Conservation (phyloP, 192 early-diverging fungal species). For the Linnemannia zychae region DNA sequence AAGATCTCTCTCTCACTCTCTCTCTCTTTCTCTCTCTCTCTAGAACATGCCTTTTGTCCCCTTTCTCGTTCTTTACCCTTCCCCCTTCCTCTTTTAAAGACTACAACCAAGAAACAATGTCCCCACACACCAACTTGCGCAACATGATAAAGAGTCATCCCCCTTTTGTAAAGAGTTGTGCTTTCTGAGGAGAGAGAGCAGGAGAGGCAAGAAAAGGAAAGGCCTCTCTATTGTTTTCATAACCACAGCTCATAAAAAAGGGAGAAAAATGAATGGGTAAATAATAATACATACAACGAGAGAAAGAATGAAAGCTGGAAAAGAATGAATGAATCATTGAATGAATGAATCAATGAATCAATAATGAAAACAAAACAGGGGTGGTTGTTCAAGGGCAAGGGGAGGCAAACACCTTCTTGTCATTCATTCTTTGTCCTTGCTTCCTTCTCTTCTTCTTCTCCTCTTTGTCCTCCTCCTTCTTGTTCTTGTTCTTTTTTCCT, state of each 20-base stretch:
- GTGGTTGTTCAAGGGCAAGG: constrained; percentile 3
- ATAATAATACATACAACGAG: neutral
- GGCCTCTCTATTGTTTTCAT: too few species aligned
- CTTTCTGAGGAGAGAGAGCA: too few species aligned
- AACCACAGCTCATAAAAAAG: neutral
- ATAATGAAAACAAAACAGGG: constrained; percentile 1
- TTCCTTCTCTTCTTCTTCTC: too few species aligned
- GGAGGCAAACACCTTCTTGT: too few species aligned
- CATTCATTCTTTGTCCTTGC: neutral
- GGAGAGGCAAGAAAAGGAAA: too few species aligned
- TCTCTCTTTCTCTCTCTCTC: neutral
- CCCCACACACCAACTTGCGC: too few species aligned
- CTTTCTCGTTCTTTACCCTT: neutral
- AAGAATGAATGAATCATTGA: neutral
- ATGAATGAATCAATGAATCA: neutral
- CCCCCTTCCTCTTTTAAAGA: neutral
- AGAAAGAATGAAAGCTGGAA: neutral
- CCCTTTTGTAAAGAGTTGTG: neutral
- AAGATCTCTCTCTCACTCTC: neutral
- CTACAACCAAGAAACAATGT: neutral
- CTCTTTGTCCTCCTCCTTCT: neutral
- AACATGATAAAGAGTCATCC: too few species aligned
- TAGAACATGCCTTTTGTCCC: neutral
- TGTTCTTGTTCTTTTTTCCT: neutral
- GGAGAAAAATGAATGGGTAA: neutral